Evolutionary conservation across 176 grass and related monocot species (phyloP), one percentile per base, ranked within the genome.

Genomic region (Paspalum vaginatum): DNA sequence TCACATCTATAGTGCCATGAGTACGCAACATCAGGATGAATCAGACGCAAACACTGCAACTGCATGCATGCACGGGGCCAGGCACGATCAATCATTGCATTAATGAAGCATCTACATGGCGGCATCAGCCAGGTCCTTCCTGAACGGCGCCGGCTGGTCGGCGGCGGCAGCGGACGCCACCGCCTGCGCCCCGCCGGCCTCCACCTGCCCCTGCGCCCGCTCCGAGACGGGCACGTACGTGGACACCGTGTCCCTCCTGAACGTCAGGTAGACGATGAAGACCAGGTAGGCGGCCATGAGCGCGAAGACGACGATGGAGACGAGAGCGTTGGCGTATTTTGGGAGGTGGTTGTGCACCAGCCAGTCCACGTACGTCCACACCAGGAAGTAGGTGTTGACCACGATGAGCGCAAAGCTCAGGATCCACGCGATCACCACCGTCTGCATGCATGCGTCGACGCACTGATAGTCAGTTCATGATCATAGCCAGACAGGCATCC

Each of bases 361-460:
- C 91, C 88, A 88, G 14, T 65, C 74, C 7, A 90, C 78, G 61
- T 87, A 93, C 5, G 74, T 72, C 58, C 85, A 87, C 55, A 80
- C 80, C 8, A 93, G 74, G 82, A 93, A 93, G 80, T 93, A 90
- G 45, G 83, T 83, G 78, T 93, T 93, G 56, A 90, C 86, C 1
- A 77, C 63, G 51, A 93, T 85, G 27, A 93, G 65, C 2, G 78
- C 41, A 2, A 67, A 11, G 16, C 85, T 84, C 11, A 93, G 88
- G n/a, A 79, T 47, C 88, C 82, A 93, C 1, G 85, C 83, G 9
- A 90, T 48, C 47, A 62, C 68, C 38, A 90, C 80, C 3, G 77
- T 83, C 88, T 91, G 82, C 81, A 21, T 2, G 4, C 6, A 14
- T 41, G 45, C 32, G 32, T 3, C 32, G 32, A 32, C 32, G 8